Evolutionary conservation across 768 basidiomycete genomes (phyloP).

Genomic region (Suillus subalutaceus): DNA sequence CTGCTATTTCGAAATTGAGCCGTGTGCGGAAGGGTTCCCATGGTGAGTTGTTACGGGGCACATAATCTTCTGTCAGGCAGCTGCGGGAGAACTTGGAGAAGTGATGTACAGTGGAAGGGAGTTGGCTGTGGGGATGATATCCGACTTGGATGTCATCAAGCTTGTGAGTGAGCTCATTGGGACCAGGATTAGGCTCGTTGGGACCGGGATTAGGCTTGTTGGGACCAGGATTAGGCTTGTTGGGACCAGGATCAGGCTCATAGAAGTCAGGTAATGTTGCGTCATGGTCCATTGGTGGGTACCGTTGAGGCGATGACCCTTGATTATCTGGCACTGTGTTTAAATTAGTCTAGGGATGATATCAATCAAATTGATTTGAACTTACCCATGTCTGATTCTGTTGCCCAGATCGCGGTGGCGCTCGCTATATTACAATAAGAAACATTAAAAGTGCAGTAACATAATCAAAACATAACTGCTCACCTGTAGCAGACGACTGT

Average conservation of each 20-base stretch:
- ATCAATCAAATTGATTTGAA: too few species aligned
- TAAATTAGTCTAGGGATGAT: too few species aligned
- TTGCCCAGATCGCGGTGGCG: background rate
- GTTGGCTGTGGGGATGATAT: constrained; percentile 25
- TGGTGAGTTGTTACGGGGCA: too few species aligned
- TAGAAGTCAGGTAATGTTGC: background rate
- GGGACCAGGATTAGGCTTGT: too few species aligned
- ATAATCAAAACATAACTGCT: background rate
- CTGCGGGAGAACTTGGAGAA: constrained; percentile 21
- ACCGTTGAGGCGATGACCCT: background rate
- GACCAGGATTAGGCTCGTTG: background rate
- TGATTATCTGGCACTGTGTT: background rate
- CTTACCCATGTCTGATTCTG: background rate
- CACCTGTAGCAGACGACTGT: background rate
- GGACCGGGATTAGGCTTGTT: too few species aligned
- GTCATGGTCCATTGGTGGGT: background rate
- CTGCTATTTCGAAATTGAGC: too few species aligned
- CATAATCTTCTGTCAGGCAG: background rate
- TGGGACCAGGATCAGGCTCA: too few species aligned
- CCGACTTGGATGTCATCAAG: constrained; percentile 26
- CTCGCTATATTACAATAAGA: background rate
- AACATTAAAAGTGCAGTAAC: background rate
- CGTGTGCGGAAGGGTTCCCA: too few species aligned
- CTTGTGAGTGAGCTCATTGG: background rate
- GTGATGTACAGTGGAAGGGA: constrained; percentile 9